Evolutionary conservation across 805 yeast genomes (phyloP), one percentile per base, ranked within the genome.

Genomic region (Teunomyces cretensis): DNA sequence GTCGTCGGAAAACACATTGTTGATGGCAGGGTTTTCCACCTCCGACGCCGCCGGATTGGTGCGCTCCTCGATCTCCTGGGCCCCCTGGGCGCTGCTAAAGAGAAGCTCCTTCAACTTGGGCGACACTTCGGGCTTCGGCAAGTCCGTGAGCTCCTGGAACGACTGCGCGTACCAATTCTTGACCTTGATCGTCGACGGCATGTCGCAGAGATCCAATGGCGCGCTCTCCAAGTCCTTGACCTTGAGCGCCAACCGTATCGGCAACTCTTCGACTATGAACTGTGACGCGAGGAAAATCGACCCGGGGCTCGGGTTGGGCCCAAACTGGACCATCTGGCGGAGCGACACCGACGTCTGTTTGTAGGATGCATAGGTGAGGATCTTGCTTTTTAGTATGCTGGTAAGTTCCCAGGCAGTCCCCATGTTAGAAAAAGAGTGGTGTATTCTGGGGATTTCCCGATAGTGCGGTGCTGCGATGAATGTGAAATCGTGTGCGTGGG

Each of bases 251-350:
- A 89, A 72, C 48, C 97, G 74, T 33, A 89, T 87, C 1, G 96
- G 96, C 30, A 90, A 74, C 63, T 90, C 97, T 58, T 88, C 88
- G 1, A 86, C 88, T 8, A 86, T 82, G 60, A 89, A 89, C 61
- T 85, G 87, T 6, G 91, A 84, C 0, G 96, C 96, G 39, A 87
- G 76, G 61, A 86, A 90, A 33, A 88, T 69, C 9, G 86, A 79
- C 2, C 95, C 96, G 11, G 86, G 87, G 27, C 80, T 75, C 6
- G 96, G 94, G 37, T 77, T 71, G 8, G 84, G 82, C 2, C 97
- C 96, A 68, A 89, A 86, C 60, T 87, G 94, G 14, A 89, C 96
- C 96, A 89, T 88, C 62, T 88, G 96, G 46, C 89, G 75, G 48
- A 89, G 68, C 2, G 90, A 83, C 2, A 89, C 88, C 1, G 95